Evolutionary conservation across 768 basidiomycete genomes (phyloP).

Genomic region (Lentinula lateritia): DNA sequence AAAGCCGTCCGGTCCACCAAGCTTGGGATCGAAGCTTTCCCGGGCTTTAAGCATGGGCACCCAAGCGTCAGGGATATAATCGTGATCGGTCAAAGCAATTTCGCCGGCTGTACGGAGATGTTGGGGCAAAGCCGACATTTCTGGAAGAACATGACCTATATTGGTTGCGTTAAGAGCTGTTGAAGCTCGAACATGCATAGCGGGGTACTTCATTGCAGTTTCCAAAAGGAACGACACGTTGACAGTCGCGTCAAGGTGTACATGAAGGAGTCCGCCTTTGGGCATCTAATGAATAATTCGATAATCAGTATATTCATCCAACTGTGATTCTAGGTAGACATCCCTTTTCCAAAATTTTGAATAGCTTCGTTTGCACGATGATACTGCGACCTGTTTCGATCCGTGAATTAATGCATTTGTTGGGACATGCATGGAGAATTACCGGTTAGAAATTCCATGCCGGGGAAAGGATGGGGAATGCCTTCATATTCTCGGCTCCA

Average conservation of each 20-base stretch:
- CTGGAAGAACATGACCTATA: conserved; percentile 39
- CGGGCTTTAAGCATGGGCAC: conserved; percentile 51
- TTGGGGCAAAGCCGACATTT: conserved; percentile 45
- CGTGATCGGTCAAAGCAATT: conserved; percentile 18
- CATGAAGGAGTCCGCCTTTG: conserved; percentile 72
- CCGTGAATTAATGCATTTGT: not conserved
- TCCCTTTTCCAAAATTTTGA: conserved; percentile 58
- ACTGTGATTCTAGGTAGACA: not conserved
- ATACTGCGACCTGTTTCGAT: conserved; percentile 39
- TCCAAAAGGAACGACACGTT: conserved; percentile 45
- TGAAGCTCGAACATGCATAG: conserved; percentile 53
- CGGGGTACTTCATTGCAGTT: conserved; percentile 50
- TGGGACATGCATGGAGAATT: not conserved
- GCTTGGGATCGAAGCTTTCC: conserved; percentile 37
- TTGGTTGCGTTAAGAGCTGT: conserved; percentile 33
- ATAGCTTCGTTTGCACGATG: conserved; percentile 58
- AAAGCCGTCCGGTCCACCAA: conserved; percentile 63
- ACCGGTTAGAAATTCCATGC: conserved; percentile 78
- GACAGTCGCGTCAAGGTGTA: conserved; percentile 71
- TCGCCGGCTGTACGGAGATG: conserved; percentile 10
- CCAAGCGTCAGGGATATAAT: conserved; percentile 46
- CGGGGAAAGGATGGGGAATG: conserved; percentile 62
- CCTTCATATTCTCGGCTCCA: conserved; percentile 52
- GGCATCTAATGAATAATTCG: conserved; percentile 54
- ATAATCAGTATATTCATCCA: not conserved